Evolutionary conservation across 768 basidiomycete genomes (phyloP).

Genomic region (Suillus cothurnatus): DNA sequence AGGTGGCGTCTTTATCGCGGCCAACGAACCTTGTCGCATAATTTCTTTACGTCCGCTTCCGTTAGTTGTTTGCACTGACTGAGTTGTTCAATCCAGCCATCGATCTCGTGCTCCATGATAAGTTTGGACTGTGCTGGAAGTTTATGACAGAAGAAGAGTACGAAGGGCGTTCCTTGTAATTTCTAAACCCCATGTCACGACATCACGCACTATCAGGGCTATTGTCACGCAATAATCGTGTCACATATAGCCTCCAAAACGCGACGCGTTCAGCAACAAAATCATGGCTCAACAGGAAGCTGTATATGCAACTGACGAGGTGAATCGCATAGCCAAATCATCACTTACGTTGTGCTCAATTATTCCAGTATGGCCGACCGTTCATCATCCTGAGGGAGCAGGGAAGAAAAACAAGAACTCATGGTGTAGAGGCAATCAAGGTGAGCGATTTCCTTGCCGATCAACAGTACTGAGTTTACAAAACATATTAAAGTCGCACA

Average conservation of each 20-base stretch:
- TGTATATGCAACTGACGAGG: conserved; percentile 87
- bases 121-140: conserved; percentile 14
- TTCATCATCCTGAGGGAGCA: conserved; percentile 98
- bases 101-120: conserved; percentile 73
- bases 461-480: conserved; percentile 8
- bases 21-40: conserved; percentile 93
- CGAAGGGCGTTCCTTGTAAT: conserved; percentile 7
- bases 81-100: conserved; percentile 96
- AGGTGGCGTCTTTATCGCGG: conserved; percentile 13
- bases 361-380: conserved; percentile 82
- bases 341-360: conserved; percentile 13
- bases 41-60: conserved; percentile 93
- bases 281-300: conserved; percentile 55
- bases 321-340: conserved; percentile 27
- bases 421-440: conserved; percentile 96
- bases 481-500: conserved; percentile 68
- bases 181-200: conserved; percentile 26
- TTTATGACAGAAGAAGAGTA: conserved; percentile 7
- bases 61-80: conserved; percentile 96
- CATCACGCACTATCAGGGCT: conserved; percentile 28
- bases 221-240: conserved; percentile 27
- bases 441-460: conserved; percentile 40
- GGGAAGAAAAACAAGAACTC: conserved; percentile 85
- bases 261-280: conserved; percentile 17
- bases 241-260: conserved; percentile 23